Evolutionary conservation across 306 rosid species (phyloP), one percentile per base, ranked within the genome.

Genomic region (Quercus cerris): DNA sequence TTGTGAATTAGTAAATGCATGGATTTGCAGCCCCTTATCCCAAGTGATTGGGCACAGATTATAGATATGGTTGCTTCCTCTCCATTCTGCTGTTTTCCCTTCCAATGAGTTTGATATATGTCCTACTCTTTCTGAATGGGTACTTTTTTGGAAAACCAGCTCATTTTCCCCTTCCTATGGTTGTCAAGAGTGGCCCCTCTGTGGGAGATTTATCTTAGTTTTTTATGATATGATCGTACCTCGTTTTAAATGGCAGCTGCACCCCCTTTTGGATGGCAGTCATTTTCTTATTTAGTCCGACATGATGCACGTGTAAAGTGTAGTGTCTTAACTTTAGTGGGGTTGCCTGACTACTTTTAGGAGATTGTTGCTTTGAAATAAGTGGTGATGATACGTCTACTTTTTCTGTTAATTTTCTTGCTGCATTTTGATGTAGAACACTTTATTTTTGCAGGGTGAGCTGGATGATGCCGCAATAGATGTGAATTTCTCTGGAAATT

Each of bases 391-490:
- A 15, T 38, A 20, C 22, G 18, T 82, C 44, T 27, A 12, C 56
- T 14, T 71, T 70, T 49, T 31, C 49, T 41, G 74, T 61, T 12
- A 25, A 38, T 55, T 70, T 41, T 77, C 57, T 70, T 80, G 31
- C 59, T 71, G 22, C 57, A 46, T 61, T 62, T 71, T 78, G 51
- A 84, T 77, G 75, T 71, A 38, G 73, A 72, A 6, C 64, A 6
- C 56, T 81, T 83, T 70, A 33, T 82, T 76, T 74, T 82, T 68
- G 83, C 84, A 95, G 99, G 99, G 94, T 58, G 94, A 87, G 84
- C 91, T 81, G 84, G 99, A 95, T 85, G 97, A 91, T 72, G 81
- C 91, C 63, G 91, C 99, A 72, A 81, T 95, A 80, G 99, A 95
- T 85, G 88, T 87, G 75, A 95, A 90, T 84, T 87, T 93, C 78